Base-by-base conservation (phyloP, 441 rosid species). In the Populus hybrid region DNA sequence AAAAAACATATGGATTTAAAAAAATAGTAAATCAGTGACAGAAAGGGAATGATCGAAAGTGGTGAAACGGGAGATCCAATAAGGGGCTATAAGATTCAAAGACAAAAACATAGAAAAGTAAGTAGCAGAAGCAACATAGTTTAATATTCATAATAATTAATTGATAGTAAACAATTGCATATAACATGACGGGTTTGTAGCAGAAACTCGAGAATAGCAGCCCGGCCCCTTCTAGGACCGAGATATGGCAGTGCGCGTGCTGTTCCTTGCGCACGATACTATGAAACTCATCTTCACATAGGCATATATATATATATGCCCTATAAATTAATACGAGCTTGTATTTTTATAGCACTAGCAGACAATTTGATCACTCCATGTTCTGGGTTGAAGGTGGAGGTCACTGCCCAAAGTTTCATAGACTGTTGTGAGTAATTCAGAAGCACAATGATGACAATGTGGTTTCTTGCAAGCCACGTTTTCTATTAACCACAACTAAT, bases 221-320 rank as follows among this genome's bases (percentile, higher is more conserved):
- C 46, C 10, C 63, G 12, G 20, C 70, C 34, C 50, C 6, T 59
- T 7, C 28, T 69, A 66, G 3, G 53, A 72, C 69, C 8, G 64
- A 30, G 32, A 34, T 65, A 28, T 18, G 79, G 65, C 83, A 80
- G 85, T 77, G 77, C 87, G 84, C 87, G 84, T 86, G 90, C 87
- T 79, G 82, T 59, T 53, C 73, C n/a, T 46, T 78, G 87, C 90
- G 86, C 89, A 79, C 78, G 90, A 84, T 88, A 85, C 86, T 77
- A 85, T 75, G 75, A 24, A 76, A 36, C 66, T 32, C 70, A 65
- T 64, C 71, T 70, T 67, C 40, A 21, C 72, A 68, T 9, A 24
- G 24, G 32, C 21, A 26, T 5, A n/a, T 32, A 26, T 26, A 26
- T 26, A 26, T 26, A 26, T 26, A 26, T 26, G 1, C 11, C 12